Conservation (phyloP, 139 green algal genomes). For the Chlorella ohadii region DNA sequence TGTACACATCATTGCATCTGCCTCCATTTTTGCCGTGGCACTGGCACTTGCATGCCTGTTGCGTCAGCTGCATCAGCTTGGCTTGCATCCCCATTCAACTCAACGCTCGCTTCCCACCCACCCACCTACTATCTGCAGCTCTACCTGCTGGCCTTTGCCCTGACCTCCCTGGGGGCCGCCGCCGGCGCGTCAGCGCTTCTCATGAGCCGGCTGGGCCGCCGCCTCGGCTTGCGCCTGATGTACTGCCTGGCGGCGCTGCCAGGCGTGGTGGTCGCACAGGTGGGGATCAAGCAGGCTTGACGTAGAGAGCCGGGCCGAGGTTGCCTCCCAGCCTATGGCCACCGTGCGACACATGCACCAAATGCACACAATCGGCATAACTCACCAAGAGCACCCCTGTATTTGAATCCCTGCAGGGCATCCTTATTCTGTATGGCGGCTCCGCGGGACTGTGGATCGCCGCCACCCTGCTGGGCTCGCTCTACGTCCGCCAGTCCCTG, state of each 20-base stretch:
- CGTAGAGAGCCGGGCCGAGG: no score
- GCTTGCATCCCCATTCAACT: not conserved
- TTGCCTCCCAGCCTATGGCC: no score
- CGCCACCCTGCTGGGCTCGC: not conserved
- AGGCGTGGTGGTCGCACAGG: not conserved
- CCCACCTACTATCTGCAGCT: not conserved
- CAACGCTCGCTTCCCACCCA: not conserved
- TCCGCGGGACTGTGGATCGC: not conserved
- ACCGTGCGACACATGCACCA: no score
- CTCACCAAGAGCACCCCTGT: no score
- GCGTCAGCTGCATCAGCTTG: no score
- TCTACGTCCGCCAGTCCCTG: not conserved
- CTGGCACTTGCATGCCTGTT: not conserved
- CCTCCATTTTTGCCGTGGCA: no score
- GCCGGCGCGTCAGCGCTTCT: not conserved
- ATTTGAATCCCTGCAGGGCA: not conserved
- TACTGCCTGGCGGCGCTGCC: not conserved
- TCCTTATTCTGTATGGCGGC: not conserved
- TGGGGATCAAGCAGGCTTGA: no score
- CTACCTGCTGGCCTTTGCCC: not conserved
- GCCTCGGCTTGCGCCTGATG: not conserved
- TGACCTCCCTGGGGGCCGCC: not conserved
- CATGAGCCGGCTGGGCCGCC: not conserved
- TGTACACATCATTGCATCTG: no score
- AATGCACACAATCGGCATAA: no score